Percentiles rank a stretch among this genome's conserved stretches.
Evolutionary conservation across 176 grass and related monocot genomes (phyloP).

Genomic region (Alloteropsis semialata): DNA sequence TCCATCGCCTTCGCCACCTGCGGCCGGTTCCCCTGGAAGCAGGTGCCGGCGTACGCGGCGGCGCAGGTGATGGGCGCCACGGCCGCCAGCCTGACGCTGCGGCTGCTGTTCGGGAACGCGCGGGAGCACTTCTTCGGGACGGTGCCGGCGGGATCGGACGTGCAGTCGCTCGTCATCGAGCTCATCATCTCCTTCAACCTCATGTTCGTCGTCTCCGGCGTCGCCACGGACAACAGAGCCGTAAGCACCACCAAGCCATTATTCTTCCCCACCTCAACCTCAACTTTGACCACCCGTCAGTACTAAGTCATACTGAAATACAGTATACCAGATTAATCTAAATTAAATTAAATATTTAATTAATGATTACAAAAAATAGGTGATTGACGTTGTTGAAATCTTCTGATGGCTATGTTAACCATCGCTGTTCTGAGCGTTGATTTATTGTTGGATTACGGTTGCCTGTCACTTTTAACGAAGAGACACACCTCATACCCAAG

Average conservation of each 20-base stretch:
- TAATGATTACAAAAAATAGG: background rate
- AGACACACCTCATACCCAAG: background rate
- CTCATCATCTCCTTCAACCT: constrained; percentile 94
- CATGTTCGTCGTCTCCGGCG: constrained; percentile 96
- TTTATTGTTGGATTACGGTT: background rate
- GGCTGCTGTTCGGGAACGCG: constrained; percentile 50
- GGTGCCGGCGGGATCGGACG: constrained; percentile 51
- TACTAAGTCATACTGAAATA: background rate
- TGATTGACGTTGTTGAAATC: background rate
- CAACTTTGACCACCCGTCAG: background rate
- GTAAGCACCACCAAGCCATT: constrained; percentile 31
- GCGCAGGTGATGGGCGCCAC: constrained; percentile 58
- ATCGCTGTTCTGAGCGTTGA: background rate
- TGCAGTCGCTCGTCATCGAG: constrained; percentile 78
- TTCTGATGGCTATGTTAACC: background rate
- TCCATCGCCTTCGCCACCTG: constrained; percentile 79
- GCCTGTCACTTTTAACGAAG: background rate
- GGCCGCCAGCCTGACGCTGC: constrained; percentile 61
- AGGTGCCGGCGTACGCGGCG: constrained; percentile 72
- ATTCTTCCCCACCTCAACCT: background rate
- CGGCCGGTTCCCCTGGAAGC: constrained; percentile 74
- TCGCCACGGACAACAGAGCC: constrained; percentile 91
- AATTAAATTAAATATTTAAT: background rate
- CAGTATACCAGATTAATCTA: background rate
- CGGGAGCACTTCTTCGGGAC: constrained; percentile 71